phyloP scores from a whole-genome alignment of 345 rosid species.

The Brassica napus region DNA sequence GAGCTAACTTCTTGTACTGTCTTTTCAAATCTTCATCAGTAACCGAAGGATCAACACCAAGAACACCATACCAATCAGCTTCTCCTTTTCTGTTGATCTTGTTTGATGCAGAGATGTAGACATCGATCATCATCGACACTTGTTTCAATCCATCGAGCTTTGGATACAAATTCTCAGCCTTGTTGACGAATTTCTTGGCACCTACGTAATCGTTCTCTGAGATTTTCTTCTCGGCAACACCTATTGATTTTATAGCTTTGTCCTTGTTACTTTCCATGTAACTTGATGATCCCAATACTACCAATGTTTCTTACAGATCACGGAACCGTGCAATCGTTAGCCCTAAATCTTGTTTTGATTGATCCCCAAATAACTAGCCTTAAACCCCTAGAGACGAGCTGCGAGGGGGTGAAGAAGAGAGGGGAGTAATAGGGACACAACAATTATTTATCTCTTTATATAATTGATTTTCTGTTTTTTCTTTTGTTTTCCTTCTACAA shows the following conservation, averaged over 20 bases:
- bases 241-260: conserved; percentile 16
- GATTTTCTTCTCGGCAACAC: not conserved
- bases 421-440: not conserved
- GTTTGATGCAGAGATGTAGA: not conserved
- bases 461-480: not conserved
- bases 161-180: conserved; percentile 30
- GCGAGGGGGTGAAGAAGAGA: not conserved
- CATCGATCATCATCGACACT: conserved; percentile 6
- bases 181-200: not conserved
- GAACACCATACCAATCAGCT: conserved; percentile 68
- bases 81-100: conserved; percentile 40
- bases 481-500: not conserved
- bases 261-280: conserved; percentile 13
- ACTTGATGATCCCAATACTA: too few relatives aligned
- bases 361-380: not conserved
- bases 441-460: not conserved
- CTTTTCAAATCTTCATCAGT: conserved; percentile 58
- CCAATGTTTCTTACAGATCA: not conserved
- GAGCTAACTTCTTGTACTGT: conserved; percentile 67
- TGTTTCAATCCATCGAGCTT: conserved; percentile 29
- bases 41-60: conserved; percentile 56
- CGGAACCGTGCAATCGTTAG: not conserved
- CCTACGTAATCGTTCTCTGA: not conserved
- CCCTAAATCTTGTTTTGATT: not conserved
- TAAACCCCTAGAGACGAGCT: not conserved